Evolutionary conservation across 2,329 filamentous ascomycete genomes (phyloP), one percentile per base, ranked within the genome.

Genomic region (Colletotrichum kahawae): DNA sequence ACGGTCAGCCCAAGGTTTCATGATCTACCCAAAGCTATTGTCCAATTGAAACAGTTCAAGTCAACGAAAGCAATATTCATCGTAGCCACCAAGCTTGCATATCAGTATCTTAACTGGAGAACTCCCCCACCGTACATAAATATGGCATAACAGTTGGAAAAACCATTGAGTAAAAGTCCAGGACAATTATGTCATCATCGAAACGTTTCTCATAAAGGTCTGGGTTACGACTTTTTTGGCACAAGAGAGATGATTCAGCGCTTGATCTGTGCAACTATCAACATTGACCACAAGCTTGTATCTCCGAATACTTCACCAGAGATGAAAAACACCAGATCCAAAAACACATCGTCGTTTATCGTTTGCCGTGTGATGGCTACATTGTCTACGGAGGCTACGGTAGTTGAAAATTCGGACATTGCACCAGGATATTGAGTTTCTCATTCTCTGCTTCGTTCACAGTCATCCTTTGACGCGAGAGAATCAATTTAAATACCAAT

Each of bases 241-340:
- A 16, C 14, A 16, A 36, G 7, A 3, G 14, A 43, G 38, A n/a
- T 10, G 18, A 43, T 43, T n/a, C 9, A 43, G 18, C 18, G 38
- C 38, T 43, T 43, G 2, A 43, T 43, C 2, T 2, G 5, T 10
- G 7, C 0, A 7, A 18, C n/a, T n/a, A n/a, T n/a, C n/a, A n/a
- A n/a, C n/a, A 10, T 3, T 43, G 0, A 4, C 8, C 38, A 6
- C 18, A 10, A 43, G 38, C 5, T 18, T n/a, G 5, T 0, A n/a
- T 3, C 38, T n/a, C 8, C 1, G 18, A 43, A 43, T 43, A 43
- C 38, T 43, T n/a, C 9, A 3, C 16, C 38, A n/a, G 38, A 5
- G 4, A 0, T 43, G 8, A 43, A 3, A 2, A n/a, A n/a, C 2
- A n/a, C 0, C 18, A n/a, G 9, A 8, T 1, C 8, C 38, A 24